Conservation (phyloP, 2,329 filamentous ascomycete species). For the Trichoderma brevicompactum region DNA sequence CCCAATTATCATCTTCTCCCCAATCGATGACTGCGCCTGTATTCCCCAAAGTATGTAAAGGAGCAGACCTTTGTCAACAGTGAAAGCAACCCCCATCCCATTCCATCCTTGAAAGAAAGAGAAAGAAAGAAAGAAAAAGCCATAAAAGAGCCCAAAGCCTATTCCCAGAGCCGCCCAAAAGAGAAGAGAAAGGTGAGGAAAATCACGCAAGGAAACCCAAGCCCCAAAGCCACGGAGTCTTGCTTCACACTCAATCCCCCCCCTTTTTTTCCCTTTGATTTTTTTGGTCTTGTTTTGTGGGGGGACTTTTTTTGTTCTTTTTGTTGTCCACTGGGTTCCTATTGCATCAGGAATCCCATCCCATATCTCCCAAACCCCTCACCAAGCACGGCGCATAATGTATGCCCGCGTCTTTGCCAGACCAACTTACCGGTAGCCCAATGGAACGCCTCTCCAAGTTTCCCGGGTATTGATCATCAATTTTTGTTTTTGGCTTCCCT, state of each 20-base stretch:
- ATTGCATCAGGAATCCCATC: neutral
- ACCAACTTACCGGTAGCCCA: constrained; percentile 11
- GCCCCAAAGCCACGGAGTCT: neutral
- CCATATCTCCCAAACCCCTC: neutral
- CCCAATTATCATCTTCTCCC: constrained; percentile 19
- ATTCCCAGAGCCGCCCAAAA: constrained; percentile 23
- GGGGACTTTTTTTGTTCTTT: neutral
- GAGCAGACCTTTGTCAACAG: constrained; percentile 21
- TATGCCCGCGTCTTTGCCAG: constrained; percentile 5
- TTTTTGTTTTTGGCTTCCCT: constrained; percentile 1
- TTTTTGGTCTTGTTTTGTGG: neutral
- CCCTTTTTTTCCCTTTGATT: neutral
- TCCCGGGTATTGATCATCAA: constrained; percentile 11
- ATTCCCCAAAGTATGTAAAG: constrained; percentile 16
- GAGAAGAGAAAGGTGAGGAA: constrained; percentile 16
- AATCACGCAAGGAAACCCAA: constrained; percentile 13
- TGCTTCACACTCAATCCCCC: neutral
- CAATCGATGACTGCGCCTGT: constrained; percentile 6
- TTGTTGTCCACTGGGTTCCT: neutral
- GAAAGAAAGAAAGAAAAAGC: neutral
- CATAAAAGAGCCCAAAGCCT: constrained; percentile 18
- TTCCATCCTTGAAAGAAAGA: constrained; percentile 3
- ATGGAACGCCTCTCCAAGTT: constrained; percentile 23
- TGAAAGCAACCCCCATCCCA: constrained; percentile 11
- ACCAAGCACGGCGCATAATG: constrained; percentile 1